Evolutionary conservation across 805 yeast genomes (phyloP).

Genomic region (Candida ascalaphidarum): DNA sequence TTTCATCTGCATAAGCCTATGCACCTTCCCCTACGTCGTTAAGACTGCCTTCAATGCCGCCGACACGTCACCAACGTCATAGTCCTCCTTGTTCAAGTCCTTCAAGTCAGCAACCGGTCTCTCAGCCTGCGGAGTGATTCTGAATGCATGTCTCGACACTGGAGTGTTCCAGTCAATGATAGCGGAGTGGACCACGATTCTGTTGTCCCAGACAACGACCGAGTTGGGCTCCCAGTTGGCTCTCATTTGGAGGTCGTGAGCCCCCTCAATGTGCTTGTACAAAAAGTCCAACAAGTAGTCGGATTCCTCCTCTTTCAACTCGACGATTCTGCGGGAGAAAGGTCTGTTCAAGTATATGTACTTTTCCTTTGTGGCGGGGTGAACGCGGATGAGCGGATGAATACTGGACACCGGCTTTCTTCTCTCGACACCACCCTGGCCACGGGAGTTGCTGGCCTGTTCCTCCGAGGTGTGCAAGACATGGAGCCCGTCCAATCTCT

Average conservation of each 20-base stretch:
- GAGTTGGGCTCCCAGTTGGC: conserved; percentile 29
- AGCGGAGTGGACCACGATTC: conserved; percentile 26
- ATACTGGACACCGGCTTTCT: conserved; percentile 24
- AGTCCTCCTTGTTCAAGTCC: conserved; percentile 28
- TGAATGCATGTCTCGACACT: conserved; percentile 25
- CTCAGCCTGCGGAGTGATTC: conserved; percentile 30
- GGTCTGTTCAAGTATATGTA: conserved; percentile 22
- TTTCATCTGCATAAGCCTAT: not conserved
- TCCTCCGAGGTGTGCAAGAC: conserved; percentile 25
- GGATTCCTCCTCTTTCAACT: conserved; percentile 27
- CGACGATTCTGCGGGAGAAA: conserved; percentile 25
- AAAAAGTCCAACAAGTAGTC: conserved; percentile 20
- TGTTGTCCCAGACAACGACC: conserved; percentile 29
- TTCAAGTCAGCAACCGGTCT: conserved; percentile 28
- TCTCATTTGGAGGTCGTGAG: conserved; percentile 28
- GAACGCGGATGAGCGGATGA: conserved; percentile 27
- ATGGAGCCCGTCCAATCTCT: conserved; percentile 22
- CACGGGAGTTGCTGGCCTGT: conserved; percentile 19
- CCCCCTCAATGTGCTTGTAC: conserved; percentile 21
- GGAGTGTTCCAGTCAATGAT: conserved; percentile 28
- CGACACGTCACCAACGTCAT: conserved; percentile 22
- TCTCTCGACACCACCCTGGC: conserved; percentile 24
- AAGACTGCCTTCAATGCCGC: conserved; percentile 16
- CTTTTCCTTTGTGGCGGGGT: conserved; percentile 26
- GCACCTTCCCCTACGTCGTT: not conserved